phyloP scores from a whole-genome alignment of 768 basidiomycete species.

The Naganishia antarctica region DNA sequence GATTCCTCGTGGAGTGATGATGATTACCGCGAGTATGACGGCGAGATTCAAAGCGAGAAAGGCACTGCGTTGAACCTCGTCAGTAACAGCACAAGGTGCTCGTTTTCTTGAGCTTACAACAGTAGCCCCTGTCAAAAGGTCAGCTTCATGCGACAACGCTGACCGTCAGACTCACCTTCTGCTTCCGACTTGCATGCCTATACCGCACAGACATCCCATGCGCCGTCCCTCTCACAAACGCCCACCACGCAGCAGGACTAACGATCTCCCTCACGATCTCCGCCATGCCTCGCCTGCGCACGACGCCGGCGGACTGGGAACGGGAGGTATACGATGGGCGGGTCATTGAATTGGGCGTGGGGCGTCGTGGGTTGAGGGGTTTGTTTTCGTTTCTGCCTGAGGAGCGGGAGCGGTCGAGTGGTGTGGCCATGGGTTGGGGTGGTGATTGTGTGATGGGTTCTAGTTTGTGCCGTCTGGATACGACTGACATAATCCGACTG shows the following conservation, averaged over 20 bases:
- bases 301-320: not conserved
- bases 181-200: slow-evolving; percentile 8
- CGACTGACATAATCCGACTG: too few species aligned
- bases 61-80: slow-evolving; percentile 29
- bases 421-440: not conserved
- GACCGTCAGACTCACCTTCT: slow-evolving; percentile 18
- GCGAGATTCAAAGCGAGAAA: slow-evolving; percentile 35
- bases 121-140: not conserved
- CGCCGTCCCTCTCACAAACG: not conserved
- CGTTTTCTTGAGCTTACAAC: not conserved
- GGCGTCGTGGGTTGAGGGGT: not conserved
- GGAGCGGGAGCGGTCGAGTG: not conserved
- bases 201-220: slow-evolving; percentile 16
- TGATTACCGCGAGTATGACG: slow-evolving; percentile 37
- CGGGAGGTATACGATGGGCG: not conserved
- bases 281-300: not conserved
- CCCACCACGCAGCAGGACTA: not conserved
- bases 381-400: not conserved
- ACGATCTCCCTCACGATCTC: not conserved
- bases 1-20: slow-evolving; percentile 45
- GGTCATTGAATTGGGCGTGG: not conserved
- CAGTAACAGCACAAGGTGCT: not conserved
- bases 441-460: too few species aligned
- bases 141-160: too few species aligned
- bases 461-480: too few species aligned